Base-by-base conservation (phyloP, 805 yeast genomes). In the Pichia paraexigua region DNA sequence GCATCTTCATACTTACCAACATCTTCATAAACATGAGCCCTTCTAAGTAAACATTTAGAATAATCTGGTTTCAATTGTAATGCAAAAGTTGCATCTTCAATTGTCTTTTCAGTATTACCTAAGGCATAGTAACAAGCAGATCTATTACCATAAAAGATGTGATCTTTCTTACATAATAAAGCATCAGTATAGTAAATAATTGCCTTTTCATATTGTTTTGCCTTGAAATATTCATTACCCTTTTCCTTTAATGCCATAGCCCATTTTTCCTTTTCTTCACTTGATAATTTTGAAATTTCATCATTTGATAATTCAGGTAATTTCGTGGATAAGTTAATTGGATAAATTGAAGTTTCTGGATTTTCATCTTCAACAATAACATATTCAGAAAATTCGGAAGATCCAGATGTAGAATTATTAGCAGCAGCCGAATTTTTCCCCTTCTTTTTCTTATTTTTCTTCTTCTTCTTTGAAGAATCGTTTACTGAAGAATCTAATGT, bases 61-160 rank as follows among this genome's bases (percentile, higher is more conserved):
- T 94, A 92, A 66, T 86, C 92, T 13, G 96, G 96, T 67, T 89
- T 86, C 62, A 92, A 72, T 61, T 82, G 77, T 62, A 94, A 77
- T 28, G 98, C 99, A 55, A 77, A 78, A 21, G 96, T 80, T 52
- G 97, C 86, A 67, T 90, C 97, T 59, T 82, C 87, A 56, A 94
- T 77, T 45, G 91, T 96, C 66, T 89, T 84, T 60, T 87, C 89
- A 65, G 80, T 82, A 56, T 90, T 80, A 57, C 82, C 79, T 58
- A 87, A 73, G 10, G 95, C 88, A 48, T 91, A 86, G 71, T 87
- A 87, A 71, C 97, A 92, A 18, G 99, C 99, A 28, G 98, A 90
- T 71, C 97, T 83, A 75, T 94, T 94, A 55, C 97, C 89, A 72
- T 84, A 92, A 72, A 79, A 94, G 37, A 91, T 86, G 6, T 97